A percentile compares a stretch with the other conserved stretches of the same genome.
Conservation (phyloP, 805 yeast genomes). For the Ogataea henricii region DNA sequence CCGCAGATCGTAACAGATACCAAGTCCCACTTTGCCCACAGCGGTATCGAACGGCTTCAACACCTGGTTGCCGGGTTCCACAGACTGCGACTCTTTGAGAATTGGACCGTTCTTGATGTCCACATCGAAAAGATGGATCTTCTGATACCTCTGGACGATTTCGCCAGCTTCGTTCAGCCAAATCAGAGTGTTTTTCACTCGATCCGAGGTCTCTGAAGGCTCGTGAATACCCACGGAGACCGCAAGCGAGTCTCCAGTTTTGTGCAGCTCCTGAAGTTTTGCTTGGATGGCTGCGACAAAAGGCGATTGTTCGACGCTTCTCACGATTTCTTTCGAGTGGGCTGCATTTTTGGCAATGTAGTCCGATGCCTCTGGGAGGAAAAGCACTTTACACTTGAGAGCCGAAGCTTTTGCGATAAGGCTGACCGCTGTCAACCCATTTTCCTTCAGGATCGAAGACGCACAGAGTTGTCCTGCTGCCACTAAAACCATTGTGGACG, state of each 20-base stretch:
- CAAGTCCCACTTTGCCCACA: constrained; percentile 65
- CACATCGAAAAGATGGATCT: constrained; percentile 88
- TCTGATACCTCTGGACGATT: constrained; percentile 71
- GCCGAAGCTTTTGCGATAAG: constrained; percentile 66
- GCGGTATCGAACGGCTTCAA: constrained; percentile 59
- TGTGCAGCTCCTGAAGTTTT: constrained; percentile 45
- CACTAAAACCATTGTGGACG: constrained; percentile 51
- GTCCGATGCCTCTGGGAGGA: constrained; percentile 94
- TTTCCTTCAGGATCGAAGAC: constrained; percentile 57
- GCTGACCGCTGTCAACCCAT: constrained; percentile 58
- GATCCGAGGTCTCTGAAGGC: constrained; percentile 50
- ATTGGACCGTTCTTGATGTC: constrained; percentile 81
- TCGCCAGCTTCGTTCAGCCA: constrained; percentile 71
- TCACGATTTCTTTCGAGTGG: constrained; percentile 65
- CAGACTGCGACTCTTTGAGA: constrained; percentile 73
- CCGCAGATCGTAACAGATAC: constrained; percentile 84
- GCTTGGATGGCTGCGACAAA: constrained; percentile 46
- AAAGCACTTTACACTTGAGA: constrained; percentile 64
- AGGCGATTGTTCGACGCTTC: constrained; percentile 42
- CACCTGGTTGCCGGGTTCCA: constrained; percentile 70
- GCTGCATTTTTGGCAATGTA: constrained; percentile 71
- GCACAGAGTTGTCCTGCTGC: constrained; percentile 91
- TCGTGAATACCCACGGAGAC: constrained; percentile 91
- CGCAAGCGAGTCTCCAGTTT: constrained; percentile 46
- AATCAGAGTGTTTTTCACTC: constrained; percentile 71